These are phyloP conservation scores for Davidsoniella eucalypti DNA, from an alignment of 2,329 filamentous ascomycete genomes.

Conservation along the genomic window DNA sequence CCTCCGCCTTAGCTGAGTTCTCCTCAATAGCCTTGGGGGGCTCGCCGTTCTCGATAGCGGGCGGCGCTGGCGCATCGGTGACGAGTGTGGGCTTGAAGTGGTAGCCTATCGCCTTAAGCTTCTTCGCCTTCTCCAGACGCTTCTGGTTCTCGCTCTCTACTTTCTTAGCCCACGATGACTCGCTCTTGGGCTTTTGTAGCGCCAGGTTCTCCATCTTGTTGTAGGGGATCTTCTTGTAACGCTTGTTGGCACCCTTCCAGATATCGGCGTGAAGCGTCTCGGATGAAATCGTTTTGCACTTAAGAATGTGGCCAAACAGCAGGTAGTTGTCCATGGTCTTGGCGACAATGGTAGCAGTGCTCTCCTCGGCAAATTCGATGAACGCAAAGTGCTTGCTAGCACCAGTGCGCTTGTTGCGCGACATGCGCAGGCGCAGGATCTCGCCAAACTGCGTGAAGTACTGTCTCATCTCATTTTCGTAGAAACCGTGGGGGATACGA, in stretches of 20 bases:
- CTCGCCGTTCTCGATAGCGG: conserved; percentile 22
- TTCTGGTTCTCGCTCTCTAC: conserved; percentile 56
- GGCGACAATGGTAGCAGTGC: conserved; percentile 70
- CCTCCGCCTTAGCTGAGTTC: conserved; percentile 18
- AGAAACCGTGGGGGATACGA: conserved; percentile 85
- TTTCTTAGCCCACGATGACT: conserved; percentile 63
- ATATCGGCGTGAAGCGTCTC: conserved; percentile 66
- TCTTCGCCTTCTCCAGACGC: conserved; percentile 51
- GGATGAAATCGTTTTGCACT: conserved; percentile 62
- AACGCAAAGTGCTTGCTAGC: conserved; percentile 89
- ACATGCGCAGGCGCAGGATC: conserved; percentile 63
- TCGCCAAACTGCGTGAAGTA: conserved; percentile 91
- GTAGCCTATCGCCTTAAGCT: conserved; percentile 69
- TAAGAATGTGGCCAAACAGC: conserved; percentile 83
- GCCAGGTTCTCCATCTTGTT: conserved; percentile 68
- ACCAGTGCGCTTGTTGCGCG: conserved; percentile 82
- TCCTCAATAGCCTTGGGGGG: conserved; percentile 24
- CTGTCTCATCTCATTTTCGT: conserved; percentile 82
- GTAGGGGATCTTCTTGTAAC: conserved; percentile 78
- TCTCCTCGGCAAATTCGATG: conserved; percentile 70
- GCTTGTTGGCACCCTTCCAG: conserved; percentile 79
- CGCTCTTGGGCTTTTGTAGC: conserved; percentile 55
- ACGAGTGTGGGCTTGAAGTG: conserved; percentile 60
- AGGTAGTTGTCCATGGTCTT: conserved; percentile 98
- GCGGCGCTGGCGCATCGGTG: conserved; percentile 35